Percentiles rank a stretch among this genome's conserved stretches.
phyloP scores from a whole-genome alignment of 768 basidiomycete species.

The Lactarius hatsudake region DNA sequence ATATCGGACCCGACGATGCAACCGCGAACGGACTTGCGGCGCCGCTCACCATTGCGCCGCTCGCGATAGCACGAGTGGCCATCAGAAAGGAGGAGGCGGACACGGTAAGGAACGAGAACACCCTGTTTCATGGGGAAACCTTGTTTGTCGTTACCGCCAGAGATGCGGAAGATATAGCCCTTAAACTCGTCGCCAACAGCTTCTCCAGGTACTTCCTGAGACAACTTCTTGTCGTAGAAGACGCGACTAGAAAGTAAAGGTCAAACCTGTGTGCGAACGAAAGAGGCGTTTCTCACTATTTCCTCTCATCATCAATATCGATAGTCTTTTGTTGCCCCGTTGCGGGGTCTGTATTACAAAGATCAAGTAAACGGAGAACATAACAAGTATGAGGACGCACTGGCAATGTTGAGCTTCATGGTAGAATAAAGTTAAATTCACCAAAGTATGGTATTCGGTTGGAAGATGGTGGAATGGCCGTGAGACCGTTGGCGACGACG shows the following conservation, averaged over 20 bases:
- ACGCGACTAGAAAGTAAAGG: conserved; percentile 57
- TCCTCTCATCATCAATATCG: conserved; percentile 90
- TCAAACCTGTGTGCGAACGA: conserved; percentile 3
- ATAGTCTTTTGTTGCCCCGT: conserved; percentile 96
- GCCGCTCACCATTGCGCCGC: conserved; percentile 92
- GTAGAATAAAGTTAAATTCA: conserved; percentile 34
- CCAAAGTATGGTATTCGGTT: conserved; percentile 17
- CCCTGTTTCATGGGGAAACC: conserved; percentile 99
- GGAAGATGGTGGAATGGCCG: conserved; percentile 34
- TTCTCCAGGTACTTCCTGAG: conserved; percentile 92
- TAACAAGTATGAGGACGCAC: conserved; percentile 46
- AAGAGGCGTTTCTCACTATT: conserved; percentile 51
- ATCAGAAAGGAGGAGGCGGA: conserved; percentile 87
- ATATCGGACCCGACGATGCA: conserved; percentile 98
- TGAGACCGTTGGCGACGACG: conserved; percentile 46
- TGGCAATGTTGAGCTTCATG: conserved; percentile 99
- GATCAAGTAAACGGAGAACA: not conserved
- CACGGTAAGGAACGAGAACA: conserved; percentile 92
- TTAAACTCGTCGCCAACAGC: conserved; percentile 93
- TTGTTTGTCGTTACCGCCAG: conserved; percentile 97
- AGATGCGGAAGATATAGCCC: conserved; percentile 95
- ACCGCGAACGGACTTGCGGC: conserved; percentile 97
- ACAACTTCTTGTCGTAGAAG: conserved; percentile 97
- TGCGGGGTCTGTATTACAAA: conserved; percentile 69
- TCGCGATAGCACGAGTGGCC: conserved; percentile 98